These are phyloP conservation scores for maize (Zea mays) DNA, from an alignment of 176 grass and related monocot genomes.

Conservation along the genomic window Zm-B73-REFERENCE-NAM-5.0 NC_050101.1:12680001-12680500, in stretches of 20 bases:
- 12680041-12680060: background rate
- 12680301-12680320: background rate
- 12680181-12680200: background rate
- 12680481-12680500: too few species aligned
- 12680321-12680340: background rate
- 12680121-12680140: too few species aligned
- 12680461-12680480: conserved; percentile 79
- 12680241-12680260: background rate
- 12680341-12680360: background rate
- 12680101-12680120: background rate
- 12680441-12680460: conserved; percentile 83
- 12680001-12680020: too few species aligned
- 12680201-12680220: background rate
- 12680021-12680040: background rate
- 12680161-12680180: too few species aligned
- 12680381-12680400: conserved; percentile 77
- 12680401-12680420: conserved; percentile 93
- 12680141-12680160: too few species aligned
- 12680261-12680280: background rate
- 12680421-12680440: conserved; percentile 93
- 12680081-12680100: background rate
- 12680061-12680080: background rate
- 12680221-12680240: background rate
- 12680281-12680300: background rate
- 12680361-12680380: background rate